Evolutionary conservation across 225 moss, liverwort and hornwort genomes (phyloP).

Genomic region (Sphagnum tenellum): DNA sequence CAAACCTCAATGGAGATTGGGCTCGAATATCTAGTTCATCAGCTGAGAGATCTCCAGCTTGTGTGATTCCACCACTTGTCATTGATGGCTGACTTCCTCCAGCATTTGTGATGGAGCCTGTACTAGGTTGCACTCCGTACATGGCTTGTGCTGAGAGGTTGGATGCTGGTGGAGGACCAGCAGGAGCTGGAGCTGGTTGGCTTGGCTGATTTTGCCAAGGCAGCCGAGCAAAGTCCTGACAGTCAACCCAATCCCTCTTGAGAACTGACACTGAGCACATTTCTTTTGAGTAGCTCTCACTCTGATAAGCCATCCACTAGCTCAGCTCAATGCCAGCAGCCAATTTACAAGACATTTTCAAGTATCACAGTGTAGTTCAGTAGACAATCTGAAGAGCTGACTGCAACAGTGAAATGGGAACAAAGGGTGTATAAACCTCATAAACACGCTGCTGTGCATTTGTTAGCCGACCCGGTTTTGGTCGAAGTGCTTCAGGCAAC

Average conservation of each 20-base stretch:
- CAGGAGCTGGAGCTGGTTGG: constrained; percentile 46
- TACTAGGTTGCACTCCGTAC: constrained; percentile 32
- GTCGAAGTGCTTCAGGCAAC: constrained; percentile 72
- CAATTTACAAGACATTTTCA: too few species aligned
- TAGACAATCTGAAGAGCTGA: too few species aligned
- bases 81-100: constrained; percentile 24
- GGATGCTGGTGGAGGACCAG: constrained; percentile 49
- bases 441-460: constrained; percentile 76
- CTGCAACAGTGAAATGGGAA: background rate
- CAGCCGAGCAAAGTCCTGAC: constrained; percentile 74
- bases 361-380: too few species aligned
- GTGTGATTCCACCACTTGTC: constrained; percentile 22
- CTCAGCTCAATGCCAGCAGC: too few species aligned
- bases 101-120: constrained; percentile 13
- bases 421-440: constrained; percentile 34
- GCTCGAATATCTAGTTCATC: constrained; percentile 43
- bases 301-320: too few species aligned
- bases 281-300: too few species aligned
- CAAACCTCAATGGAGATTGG: constrained; percentile 32
- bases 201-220: constrained; percentile 96
- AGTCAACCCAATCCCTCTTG: background rate
- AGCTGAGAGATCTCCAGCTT: constrained; percentile 39
- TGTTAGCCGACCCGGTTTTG: constrained; percentile 68
- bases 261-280: background rate
- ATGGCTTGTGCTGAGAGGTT: constrained; percentile 40